Evolutionary conservation across 257 asterid species (phyloP).

Genomic region (Pogostemon cablin): DNA sequence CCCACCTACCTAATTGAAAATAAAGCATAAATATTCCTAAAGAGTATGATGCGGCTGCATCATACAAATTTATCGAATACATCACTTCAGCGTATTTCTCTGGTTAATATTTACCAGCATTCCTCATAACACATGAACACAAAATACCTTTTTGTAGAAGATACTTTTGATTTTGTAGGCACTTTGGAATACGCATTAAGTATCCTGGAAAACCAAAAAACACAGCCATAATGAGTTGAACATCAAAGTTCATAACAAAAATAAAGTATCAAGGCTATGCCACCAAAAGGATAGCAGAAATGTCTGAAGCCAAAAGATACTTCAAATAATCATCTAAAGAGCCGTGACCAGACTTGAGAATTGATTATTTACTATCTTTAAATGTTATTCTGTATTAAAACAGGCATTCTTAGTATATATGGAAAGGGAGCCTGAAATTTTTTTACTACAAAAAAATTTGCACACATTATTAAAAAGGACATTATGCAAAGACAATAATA

Average conservation of each 20-base stretch:
- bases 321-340: background rate
- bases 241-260: conserved; percentile 1
- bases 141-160: conserved; percentile 70
- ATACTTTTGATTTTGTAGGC: conserved; percentile 66
- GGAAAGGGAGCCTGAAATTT: background rate
- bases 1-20: conserved; percentile 5
- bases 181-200: conserved; percentile 84
- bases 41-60: conserved; percentile 11
- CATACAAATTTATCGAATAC: conserved; percentile 8
- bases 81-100: background rate
- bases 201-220: conserved; percentile 53
- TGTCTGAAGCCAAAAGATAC: conserved; percentile 5
- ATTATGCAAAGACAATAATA: conserved; percentile 11
- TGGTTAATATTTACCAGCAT: background rate
- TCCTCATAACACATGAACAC: conserved; percentile 19
- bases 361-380: no score
- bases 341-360: background rate
- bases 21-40: conserved; percentile 4
- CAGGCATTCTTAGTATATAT: background rate
- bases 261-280: conserved; percentile 9
- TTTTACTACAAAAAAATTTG: background rate
- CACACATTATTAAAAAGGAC: conserved; percentile 10
- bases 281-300: background rate
- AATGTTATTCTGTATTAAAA: no score
- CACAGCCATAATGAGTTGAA: conserved; percentile 20